These are phyloP conservation scores for Geotrichum phurueaensis DNA, from an alignment of 1,139 yeast genomes.

Conservation along the genomic window DNA sequence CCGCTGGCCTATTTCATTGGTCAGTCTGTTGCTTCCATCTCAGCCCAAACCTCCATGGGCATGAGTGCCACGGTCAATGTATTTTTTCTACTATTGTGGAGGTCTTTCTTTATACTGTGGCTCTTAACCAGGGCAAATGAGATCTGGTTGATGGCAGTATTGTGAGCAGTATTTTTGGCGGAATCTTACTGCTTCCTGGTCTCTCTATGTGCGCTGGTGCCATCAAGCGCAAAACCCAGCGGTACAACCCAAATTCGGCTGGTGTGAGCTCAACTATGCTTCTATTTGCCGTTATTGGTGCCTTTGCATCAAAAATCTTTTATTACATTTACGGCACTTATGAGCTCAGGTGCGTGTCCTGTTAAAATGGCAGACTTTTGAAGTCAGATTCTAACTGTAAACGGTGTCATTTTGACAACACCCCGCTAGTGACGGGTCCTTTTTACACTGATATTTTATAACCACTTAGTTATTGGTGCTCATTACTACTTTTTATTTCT, in stretches of 20 bases:
- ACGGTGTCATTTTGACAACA: too few species aligned
- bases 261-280: slow-evolving; percentile 97
- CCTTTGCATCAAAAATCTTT: slow-evolving; percentile 88
- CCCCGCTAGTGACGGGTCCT: too few species aligned
- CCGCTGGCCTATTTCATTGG: slow-evolving; percentile 97
- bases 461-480: slow-evolving; percentile 76
- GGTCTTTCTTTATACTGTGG: slow-evolving; percentile 86
- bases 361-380: too few species aligned
- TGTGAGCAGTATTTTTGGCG: slow-evolving; percentile 90
- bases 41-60: slow-evolving; percentile 98
- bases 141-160: slow-evolving; percentile 94
- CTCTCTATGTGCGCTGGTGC: slow-evolving; percentile 98
- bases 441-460: slow-evolving; percentile 50
- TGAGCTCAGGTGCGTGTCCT: slow-evolving; percentile 34
- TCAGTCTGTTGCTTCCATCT: slow-evolving; percentile 96
- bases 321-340: slow-evolving; percentile 89
- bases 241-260: slow-evolving; percentile 93
- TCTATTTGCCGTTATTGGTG: slow-evolving; percentile 81
- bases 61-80: slow-evolving; percentile 98
- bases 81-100: slow-evolving; percentile 94
- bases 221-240: slow-evolving; percentile 77
- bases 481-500: slow-evolving; percentile 73
- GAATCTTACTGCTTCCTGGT: slow-evolving; percentile 85
- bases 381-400: too few species aligned
- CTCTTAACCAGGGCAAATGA: slow-evolving; percentile 78